Conservation (phyloP, 768 basidiomycete genomes). For the Suillus sp. region DNA sequence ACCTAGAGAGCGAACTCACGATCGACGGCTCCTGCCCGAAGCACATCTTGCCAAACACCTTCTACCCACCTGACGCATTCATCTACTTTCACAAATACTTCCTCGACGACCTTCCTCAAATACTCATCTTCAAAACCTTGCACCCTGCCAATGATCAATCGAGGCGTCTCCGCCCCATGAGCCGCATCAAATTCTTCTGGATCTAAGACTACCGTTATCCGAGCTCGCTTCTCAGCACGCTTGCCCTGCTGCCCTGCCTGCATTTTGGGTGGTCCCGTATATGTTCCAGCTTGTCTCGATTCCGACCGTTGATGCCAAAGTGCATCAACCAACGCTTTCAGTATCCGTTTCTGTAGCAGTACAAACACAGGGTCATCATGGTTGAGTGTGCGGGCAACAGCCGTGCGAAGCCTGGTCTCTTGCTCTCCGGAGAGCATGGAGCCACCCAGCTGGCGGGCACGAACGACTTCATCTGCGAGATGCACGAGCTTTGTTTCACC, state of each 20-base stretch:
- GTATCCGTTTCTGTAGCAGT: slow-evolving; percentile 60
- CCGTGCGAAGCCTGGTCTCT: slow-evolving; percentile 55
- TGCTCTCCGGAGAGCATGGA: slow-evolving; percentile 38
- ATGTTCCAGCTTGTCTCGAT: neutral
- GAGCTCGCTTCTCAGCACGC: slow-evolving; percentile 29
- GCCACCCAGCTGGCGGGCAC: slow-evolving; percentile 41
- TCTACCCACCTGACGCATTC: slow-evolving; percentile 55
- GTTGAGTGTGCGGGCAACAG: slow-evolving; percentile 64
- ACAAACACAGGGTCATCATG: slow-evolving; percentile 66
- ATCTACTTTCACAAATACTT: slow-evolving; percentile 44
- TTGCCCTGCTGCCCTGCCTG: slow-evolving; percentile 34
- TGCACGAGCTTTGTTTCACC: slow-evolving; percentile 59
- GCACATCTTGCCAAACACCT: slow-evolving; percentile 53
- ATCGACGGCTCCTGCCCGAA: slow-evolving; percentile 16
- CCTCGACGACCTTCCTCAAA: slow-evolving; percentile 45
- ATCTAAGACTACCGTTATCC: slow-evolving; percentile 25
- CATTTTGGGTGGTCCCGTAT: slow-evolving; percentile 26
- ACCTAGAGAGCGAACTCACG: neutral
- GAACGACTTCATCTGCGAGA: slow-evolving; percentile 74
- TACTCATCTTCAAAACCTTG: slow-evolving; percentile 73
- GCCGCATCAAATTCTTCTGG: slow-evolving; percentile 21
- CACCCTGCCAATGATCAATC: slow-evolving; percentile 27
- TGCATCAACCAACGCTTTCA: slow-evolving; percentile 39
- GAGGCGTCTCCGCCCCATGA: neutral
- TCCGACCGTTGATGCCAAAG: slow-evolving; percentile 18